Evolutionary conservation across 2,329 filamentous ascomycete genomes (phyloP).

Genomic region (Emmonsia crescens): DNA sequence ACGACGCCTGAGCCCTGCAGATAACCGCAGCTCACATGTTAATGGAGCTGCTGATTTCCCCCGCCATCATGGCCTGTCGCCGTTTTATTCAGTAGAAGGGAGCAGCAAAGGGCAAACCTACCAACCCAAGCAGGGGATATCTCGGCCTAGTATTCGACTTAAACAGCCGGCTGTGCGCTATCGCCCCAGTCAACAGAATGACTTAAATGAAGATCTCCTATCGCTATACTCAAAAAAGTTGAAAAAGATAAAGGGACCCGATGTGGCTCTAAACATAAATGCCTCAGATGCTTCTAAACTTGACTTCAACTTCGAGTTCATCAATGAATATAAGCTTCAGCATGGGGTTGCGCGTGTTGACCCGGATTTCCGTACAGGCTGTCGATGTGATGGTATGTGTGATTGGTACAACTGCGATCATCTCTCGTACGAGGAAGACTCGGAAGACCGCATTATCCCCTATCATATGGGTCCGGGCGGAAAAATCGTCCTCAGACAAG

Average conservation of each 20-base stretch:
- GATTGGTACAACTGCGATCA: conserved; percentile 21
- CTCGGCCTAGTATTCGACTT: not conserved
- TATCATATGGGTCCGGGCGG: conserved; percentile 18
- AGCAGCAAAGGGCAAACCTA: not conserved
- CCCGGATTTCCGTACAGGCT: conserved; percentile 25
- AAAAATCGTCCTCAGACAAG: conserved; percentile 19
- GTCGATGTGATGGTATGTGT: conserved; percentile 21
- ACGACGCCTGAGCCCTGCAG: not conserved
- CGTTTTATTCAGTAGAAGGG: conserved; percentile 2
- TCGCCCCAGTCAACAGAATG: not conserved
- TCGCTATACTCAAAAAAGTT: conserved; percentile 18
- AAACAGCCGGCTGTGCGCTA: not conserved
- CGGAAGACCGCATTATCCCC: conserved; percentile 21
- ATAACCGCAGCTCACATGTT: not conserved
- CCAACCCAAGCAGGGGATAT: not conserved
- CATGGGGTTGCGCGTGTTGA: conserved; percentile 21
- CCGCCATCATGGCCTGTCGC: conserved; percentile 5
- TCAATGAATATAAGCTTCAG: conserved; percentile 26
- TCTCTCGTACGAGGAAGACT: conserved; percentile 22
- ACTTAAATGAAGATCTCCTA: not conserved
- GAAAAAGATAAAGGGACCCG: conserved; percentile 19
- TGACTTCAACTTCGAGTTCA: conserved; percentile 29
- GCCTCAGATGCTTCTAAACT: conserved; percentile 14
- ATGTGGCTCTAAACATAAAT: conserved; percentile 16
- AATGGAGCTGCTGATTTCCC: not conserved